A percentile compares a stretch with the other conserved stretches of the same genome.
Conservation (phyloP, 768 basidiomycete genomes). For the Amanita molliuscula region DNA sequence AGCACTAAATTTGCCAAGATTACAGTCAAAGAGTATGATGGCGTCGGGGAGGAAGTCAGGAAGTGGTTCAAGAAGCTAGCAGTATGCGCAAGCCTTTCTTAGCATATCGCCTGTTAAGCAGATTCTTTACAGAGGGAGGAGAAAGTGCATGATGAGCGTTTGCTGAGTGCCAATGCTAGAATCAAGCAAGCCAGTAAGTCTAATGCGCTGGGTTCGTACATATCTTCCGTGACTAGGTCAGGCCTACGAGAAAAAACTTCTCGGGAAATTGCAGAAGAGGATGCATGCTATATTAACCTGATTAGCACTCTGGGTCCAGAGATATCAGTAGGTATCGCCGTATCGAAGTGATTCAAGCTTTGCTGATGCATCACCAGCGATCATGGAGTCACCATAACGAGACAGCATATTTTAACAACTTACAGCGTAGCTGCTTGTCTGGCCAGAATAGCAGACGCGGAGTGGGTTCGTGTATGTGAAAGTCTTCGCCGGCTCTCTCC, state of each 20-base stretch:
- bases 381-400: conserved; percentile 51
- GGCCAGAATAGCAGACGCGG: conserved; percentile 65
- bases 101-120: background rate
- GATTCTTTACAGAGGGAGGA: conserved; percentile 59
- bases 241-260: conserved; percentile 68
- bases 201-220: background rate
- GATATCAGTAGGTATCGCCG: conserved; percentile 53
- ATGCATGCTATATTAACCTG: conserved; percentile 66
- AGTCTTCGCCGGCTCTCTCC: conserved; percentile 58
- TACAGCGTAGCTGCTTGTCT: conserved; percentile 55
- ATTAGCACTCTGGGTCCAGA: conserved; percentile 67
- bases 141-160: conserved; percentile 62
- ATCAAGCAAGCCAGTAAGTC: conserved; percentile 66
- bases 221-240: conserved; percentile 34
- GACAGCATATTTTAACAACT: conserved; percentile 47
- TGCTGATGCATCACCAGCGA: conserved; percentile 33
- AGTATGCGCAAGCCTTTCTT: conserved; percentile 29
- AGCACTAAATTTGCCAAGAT: conserved; percentile 68
- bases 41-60: conserved; percentile 56
- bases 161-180: conserved; percentile 53
- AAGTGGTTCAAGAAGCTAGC: conserved; percentile 83
- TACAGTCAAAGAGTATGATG: conserved; percentile 63
- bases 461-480: conserved; percentile 69
- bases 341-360: background rate
- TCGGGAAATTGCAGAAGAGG: conserved; percentile 60